Percentiles rank a stretch among this genome's conserved stretches.
Evolutionary conservation across 495 filamentous ascomycete species (phyloP).

Genomic region (Neurospora sp.): DNA sequence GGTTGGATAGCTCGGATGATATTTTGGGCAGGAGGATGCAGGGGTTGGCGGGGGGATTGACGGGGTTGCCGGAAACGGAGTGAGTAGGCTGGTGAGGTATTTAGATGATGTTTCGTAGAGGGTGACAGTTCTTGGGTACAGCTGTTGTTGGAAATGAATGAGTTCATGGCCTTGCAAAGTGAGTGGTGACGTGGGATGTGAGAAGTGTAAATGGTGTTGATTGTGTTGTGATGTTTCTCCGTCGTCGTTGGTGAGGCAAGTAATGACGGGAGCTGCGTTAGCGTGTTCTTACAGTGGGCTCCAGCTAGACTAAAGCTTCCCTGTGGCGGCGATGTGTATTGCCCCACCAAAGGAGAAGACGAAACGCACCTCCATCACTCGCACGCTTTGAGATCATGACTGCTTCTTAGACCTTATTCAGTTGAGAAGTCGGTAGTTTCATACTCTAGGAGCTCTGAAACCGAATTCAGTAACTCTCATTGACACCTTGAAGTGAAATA

Average conservation of each 20-base stretch:
- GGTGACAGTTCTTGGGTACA: not conserved
- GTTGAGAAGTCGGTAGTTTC: no score
- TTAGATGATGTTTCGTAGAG: not conserved
- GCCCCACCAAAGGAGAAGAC: not conserved
- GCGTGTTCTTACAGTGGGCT: not conserved
- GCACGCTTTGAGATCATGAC: no score
- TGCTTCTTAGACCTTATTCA: no score
- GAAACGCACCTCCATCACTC: not conserved
- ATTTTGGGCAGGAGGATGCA: conserved; percentile 77
- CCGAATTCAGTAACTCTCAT: no score
- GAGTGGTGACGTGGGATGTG: not conserved
- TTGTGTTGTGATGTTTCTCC: not conserved
- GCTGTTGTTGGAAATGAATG: not conserved
- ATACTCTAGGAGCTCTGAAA: no score
- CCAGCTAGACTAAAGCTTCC: not conserved
- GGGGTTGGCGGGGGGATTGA: conserved; percentile 68
- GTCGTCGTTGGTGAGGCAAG: not conserved
- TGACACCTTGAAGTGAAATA: no score
- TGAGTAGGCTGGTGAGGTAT: not conserved
- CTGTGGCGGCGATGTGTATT: not conserved
- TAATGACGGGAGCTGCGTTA: not conserved
- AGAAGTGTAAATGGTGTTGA: not conserved
- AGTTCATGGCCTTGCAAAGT: not conserved
- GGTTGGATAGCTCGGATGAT: conserved; percentile 75
- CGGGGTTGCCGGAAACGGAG: conserved; percentile 47